Conservation (phyloP, 805 yeast genomes). For the Peterozyma xylosa region DNA sequence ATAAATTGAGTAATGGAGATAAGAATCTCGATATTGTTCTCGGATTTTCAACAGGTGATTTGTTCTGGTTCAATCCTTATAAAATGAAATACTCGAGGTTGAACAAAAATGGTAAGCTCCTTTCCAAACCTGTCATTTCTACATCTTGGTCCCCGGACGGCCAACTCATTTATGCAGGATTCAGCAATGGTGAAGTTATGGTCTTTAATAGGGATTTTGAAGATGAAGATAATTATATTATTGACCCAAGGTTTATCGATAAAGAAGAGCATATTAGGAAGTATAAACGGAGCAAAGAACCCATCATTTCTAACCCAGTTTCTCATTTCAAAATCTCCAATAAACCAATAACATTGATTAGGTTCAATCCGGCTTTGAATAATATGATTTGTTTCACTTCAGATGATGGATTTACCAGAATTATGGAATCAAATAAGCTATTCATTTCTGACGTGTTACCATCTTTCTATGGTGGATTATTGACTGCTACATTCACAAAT, state of each 20-base stretch:
- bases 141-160: conserved; percentile 41
- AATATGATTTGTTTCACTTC: conserved; percentile 43
- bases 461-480: conserved; percentile 59
- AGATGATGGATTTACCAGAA: conserved; percentile 57
- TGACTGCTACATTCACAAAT: conserved; percentile 37
- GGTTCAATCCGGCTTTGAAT: conserved; percentile 31
- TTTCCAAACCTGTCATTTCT: conserved; percentile 33
- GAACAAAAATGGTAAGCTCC: conserved; percentile 40
- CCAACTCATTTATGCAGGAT: conserved; percentile 47
- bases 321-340: conserved; percentile 60
- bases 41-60: conserved; percentile 64
- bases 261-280: conserved; percentile 27
- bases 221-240: conserved; percentile 27
- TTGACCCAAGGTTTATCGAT: conserved; percentile 12
- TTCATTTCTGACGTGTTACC: conserved; percentile 45
- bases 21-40: conserved; percentile 41
- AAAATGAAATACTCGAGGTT: conserved; percentile 40
- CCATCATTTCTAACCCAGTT: conserved; percentile 29
- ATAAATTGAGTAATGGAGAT: conserved; percentile 14
- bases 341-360: conserved; percentile 45
- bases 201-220: conserved; percentile 44
- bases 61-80: conserved; percentile 51
- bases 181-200: conserved; percentile 53
- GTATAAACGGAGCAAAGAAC: conserved; percentile 12
- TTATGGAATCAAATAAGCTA: conserved; percentile 43